A percentile compares a stretch with the other conserved stretches of the same genome.
Conservation (phyloP, 2,329 filamentous ascomycete species). For the Rhinocladiella mackenziei region DNA sequence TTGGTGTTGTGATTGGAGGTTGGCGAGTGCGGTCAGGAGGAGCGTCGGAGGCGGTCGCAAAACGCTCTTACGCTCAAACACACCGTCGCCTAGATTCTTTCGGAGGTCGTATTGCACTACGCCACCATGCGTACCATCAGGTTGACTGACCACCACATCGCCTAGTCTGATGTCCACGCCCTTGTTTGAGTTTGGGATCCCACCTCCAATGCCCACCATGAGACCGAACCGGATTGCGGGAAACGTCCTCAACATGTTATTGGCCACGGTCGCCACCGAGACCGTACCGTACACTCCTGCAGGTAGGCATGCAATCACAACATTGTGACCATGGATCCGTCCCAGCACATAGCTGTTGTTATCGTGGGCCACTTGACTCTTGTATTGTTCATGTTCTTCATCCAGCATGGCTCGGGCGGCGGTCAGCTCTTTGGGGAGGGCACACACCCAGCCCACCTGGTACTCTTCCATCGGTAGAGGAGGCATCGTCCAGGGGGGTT, state of each 20-base stretch:
- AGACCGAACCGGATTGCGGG: not conserved
- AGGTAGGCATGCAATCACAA: conserved; percentile 1
- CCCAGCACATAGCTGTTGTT: not conserved
- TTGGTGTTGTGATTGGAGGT: not conserved
- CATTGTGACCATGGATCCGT: conserved; percentile 2
- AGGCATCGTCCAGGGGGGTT: not conserved
- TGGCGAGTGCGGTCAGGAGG: not conserved
- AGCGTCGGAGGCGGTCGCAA: not conserved
- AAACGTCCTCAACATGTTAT: conserved; percentile 1
- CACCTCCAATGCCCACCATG: conserved; percentile 1
- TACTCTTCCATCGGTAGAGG: conserved; percentile 6
- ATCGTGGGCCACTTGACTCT: not conserved
- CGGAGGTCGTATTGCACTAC: not conserved
- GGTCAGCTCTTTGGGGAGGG: conserved; percentile 31
- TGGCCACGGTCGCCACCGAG: not conserved
- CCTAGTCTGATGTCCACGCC: not conserved
- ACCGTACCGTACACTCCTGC: not conserved
- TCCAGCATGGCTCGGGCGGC: conserved; percentile 26
- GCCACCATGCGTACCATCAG: not conserved
- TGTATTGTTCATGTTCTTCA: conserved; percentile 5
- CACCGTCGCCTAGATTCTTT: not conserved
- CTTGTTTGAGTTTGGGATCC: not conserved
- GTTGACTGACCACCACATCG: conserved; percentile 1
- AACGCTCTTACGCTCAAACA: not conserved
- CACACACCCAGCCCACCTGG: conserved; percentile 15